Evolutionary conservation across 176 grass and related monocot genomes (phyloP), one percentile per base, ranked within the genome.

Genomic region (Metroxylon sagu): DNA sequence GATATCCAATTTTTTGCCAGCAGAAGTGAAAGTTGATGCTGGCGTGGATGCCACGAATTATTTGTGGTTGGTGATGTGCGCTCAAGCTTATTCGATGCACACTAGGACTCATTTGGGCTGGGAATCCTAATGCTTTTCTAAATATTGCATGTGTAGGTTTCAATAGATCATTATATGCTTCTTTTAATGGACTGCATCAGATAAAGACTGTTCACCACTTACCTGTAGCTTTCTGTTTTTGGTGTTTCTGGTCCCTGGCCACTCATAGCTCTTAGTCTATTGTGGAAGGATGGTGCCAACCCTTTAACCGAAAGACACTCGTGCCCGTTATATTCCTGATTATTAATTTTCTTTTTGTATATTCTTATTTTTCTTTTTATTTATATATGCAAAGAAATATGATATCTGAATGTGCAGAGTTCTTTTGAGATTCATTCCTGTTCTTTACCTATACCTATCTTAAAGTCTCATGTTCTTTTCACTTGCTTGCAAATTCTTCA

Each of bases 71-170:
- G 16, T 17, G 3, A 23, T 3, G 19, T 19, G 17, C 5, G 18
- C 17, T 60, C 14, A 29, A 18, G 14, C 26, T 60, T 60, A 2
- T 60, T 17, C 1, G 18, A 7, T 31, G 28, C 58, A 60, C 26
- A 14, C 28, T 5, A n/a, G 18, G 26, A 29, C 28, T 30, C 28
- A 18, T 19, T 60, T 60, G 19, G 58, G 16, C 58, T 60, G 28
- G 28, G 58, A 59, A 60, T 29, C 27, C n/a, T 60, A 5, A 14
- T 60, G 58, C 58, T 60, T 60, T 60, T 16, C 16, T 60, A 35
- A 7, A 60, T 60, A 60, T 7, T 31, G 3, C 5, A 35, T 8
- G 26, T 29, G 28, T 35, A 28, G 26, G 25, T 35, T 60, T 60
- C 26, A 0, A 15, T 35, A 18, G 18, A 23, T 19, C 23, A 55